These are phyloP conservation scores for Pythium monospermum DNA, from an alignment of 352 stramenopile genomes.

Conservation along the genomic window DNA sequence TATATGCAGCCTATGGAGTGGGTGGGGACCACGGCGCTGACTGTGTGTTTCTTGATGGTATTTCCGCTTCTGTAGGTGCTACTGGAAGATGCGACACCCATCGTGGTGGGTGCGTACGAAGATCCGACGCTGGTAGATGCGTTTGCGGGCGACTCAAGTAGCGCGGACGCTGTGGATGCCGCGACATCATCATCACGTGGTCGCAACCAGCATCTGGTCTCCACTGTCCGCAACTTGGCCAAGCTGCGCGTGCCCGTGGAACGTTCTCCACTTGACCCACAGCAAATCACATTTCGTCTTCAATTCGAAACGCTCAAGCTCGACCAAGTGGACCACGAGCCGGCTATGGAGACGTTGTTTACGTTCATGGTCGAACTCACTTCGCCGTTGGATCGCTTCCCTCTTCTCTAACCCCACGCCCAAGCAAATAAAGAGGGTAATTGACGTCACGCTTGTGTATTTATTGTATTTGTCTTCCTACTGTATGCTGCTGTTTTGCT, in stretches of 20 bases:
- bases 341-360: slow-evolving; percentile 48
- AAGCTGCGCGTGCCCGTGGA: slow-evolving; percentile 17
- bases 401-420: too few species aligned
- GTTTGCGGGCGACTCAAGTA: slow-evolving; percentile 30
- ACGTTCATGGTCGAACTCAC: slow-evolving; percentile 46
- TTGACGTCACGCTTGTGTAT: too few species aligned
- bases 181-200: too few species aligned
- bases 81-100: slow-evolving; percentile 51
- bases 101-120: slow-evolving; percentile 74
- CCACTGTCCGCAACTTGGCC: slow-evolving; percentile 24
- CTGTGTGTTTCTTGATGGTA: too few species aligned
- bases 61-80: slow-evolving; percentile 23
- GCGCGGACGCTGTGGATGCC: slow-evolving; percentile 5
- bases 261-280: background rate
- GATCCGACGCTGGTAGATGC: slow-evolving; percentile 76
- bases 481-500: too few species aligned
- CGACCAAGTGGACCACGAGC: slow-evolving; percentile 53
- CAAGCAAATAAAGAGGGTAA: too few species aligned
- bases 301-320: slow-evolving; percentile 62
- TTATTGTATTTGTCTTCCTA: too few species aligned
- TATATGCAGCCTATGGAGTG: background rate
- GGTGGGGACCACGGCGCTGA: background rate
- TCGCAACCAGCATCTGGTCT: slow-evolving; percentile 54
- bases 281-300: slow-evolving; percentile 34
- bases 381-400: background rate